phyloP scores from a whole-genome alignment of 1,284 basidiomycete genomes.

The Phlebopus sp. region DNA sequence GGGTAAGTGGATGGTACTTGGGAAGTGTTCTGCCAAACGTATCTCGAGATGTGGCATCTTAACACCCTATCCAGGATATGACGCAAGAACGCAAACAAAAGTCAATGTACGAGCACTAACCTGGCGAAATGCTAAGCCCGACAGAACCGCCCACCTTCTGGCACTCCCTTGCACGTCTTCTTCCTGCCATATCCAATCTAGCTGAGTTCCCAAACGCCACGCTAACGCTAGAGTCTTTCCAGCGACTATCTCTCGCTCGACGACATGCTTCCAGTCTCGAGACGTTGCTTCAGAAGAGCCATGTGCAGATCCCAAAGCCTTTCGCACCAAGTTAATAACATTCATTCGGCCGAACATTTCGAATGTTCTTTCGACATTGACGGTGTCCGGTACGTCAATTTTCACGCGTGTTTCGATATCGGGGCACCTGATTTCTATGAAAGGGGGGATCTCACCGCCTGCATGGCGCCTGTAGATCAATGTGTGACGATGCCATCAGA shows the following conservation, averaged over 20 bases:
- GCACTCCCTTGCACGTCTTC: slow-evolving; percentile 57
- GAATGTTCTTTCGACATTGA: slow-evolving; percentile 33
- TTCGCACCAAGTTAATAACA: slow-evolving; percentile 56
- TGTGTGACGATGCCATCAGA: slow-evolving; percentile 5
- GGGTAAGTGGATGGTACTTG: slow-evolving; percentile 51
- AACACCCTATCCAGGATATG: slow-evolving; percentile 37
- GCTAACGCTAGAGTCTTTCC: slow-evolving; percentile 70
- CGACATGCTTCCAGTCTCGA: slow-evolving; percentile 59
- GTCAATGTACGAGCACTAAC: slow-evolving; percentile 34
- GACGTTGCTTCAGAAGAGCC: slow-evolving; percentile 9
- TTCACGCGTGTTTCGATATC: slow-evolving; percentile 39
- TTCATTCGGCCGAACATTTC: slow-evolving; percentile 56
- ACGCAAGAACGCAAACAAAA: slow-evolving; percentile 4
- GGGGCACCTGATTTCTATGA: slow-evolving; percentile 36
- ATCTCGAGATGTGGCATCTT: slow-evolving; percentile 66
- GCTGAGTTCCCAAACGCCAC: slow-evolving; percentile 67
- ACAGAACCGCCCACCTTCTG: slow-evolving; percentile 73
- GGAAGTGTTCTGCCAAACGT: slow-evolving; percentile 64
- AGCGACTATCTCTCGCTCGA: slow-evolving; percentile 48
- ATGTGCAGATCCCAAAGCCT: slow-evolving; percentile 47
- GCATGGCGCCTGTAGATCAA: slow-evolving; percentile 54
- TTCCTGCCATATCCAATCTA: slow-evolving; percentile 82
- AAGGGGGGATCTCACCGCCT: slow-evolving; percentile 45
- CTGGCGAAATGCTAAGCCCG: slow-evolving; percentile 68
- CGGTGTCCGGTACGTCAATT: slow-evolving; percentile 27